Percentiles rank a stretch among this genome's conserved stretches.
Evolutionary conservation across 257 asterid genomes (phyloP).

Genomic region (Thymus quinquecostatus): DNA sequence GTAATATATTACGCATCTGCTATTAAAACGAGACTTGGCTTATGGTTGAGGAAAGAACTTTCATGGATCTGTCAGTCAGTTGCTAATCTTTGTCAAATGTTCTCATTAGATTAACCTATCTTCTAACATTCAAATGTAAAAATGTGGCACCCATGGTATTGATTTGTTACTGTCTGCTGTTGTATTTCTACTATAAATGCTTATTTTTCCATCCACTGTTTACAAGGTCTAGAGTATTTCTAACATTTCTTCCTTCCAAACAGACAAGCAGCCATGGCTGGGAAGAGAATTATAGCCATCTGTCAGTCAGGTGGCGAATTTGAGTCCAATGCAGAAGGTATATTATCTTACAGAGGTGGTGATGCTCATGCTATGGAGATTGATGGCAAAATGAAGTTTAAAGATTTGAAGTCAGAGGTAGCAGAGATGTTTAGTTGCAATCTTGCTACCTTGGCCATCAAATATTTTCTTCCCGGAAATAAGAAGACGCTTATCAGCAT

Average conservation of each 20-base stretch:
- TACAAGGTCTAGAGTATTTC: slow-evolving; percentile 13
- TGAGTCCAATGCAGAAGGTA: slow-evolving; percentile 77
- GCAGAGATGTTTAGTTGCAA: slow-evolving; percentile 87
- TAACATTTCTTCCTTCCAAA: slow-evolving; percentile 25
- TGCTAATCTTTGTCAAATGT: not conserved
- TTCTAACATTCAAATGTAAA: not conserved
- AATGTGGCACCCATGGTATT: not conserved
- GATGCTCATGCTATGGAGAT: slow-evolving; percentile 99
- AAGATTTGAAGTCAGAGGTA: slow-evolving; percentile 76
- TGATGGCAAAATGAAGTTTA: slow-evolving; percentile 73
- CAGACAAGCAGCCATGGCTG: slow-evolving; percentile 64
- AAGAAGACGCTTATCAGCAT: slow-evolving; percentile 92
- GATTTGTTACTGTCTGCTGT: slow-evolving; percentile 18
- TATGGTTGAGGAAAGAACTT: not conserved
- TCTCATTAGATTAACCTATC: not conserved
- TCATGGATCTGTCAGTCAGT: not conserved
- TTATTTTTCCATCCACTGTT: not conserved
- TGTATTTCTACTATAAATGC: slow-evolving; percentile 8
- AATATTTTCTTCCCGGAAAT: slow-evolving; percentile 90
- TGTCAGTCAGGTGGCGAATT: slow-evolving; percentile 97
- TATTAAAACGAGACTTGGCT: not conserved
- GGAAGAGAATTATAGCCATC: slow-evolving; percentile 77
- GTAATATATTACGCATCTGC: not conserved
- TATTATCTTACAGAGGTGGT: slow-evolving; percentile 79
- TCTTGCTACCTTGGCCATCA: slow-evolving; percentile 58